Base-by-base conservation (phyloP, 2,329 filamentous ascomycete genomes). In the Endoconidiophora polonica region DNA sequence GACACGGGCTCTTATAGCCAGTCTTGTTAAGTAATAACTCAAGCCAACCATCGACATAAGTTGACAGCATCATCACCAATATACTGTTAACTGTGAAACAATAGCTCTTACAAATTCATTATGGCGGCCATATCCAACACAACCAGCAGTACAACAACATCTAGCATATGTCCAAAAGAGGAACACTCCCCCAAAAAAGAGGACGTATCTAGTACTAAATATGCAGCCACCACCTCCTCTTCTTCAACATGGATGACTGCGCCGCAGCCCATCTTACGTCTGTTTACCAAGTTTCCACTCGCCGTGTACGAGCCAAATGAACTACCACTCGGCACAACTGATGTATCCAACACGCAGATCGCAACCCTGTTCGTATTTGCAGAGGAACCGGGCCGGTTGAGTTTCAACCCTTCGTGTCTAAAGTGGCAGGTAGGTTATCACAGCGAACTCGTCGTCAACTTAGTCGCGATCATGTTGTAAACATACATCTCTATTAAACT, bases 401-500 rank as follows among this genome's bases (percentile, higher is more conserved):
- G 86, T 56, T 94, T 83, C 67, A 96, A 96, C 62, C 91, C 91
- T 9, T 78, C 80, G 52, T 98, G 91, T 68, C 70, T 96, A 60
- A 94, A 90, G 69, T 96, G 87, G 87, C 91, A 96, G 83, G 86
- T 90, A 59, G 57, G 77, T 63, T 33, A 49, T 45, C 6, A 29
- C 7, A 2, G 26, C 26, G 5, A 29, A 29, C 6, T 29, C 46
- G 22, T 16, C 6, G 52, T 12, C 7, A n/a, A 29, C 22, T 14
- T 40, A 14, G 38, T 40, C 6, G 6, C n/a, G 38, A 10, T 7
- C 5, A 29, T 29, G 26, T 29, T n/a, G n/a, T 9, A 26, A 26
- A 29, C 10, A 29, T 29, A 4, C 26, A 29, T 29, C 26, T 6
- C 5, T 6, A 10, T 29, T 29, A 9, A 37, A 2, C 33, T 42